Percentiles rank a stretch among this genome's conserved stretches.
Conservation (phyloP, 2,329 filamentous ascomycete species). For the Colletotrichum somersetense region DNA sequence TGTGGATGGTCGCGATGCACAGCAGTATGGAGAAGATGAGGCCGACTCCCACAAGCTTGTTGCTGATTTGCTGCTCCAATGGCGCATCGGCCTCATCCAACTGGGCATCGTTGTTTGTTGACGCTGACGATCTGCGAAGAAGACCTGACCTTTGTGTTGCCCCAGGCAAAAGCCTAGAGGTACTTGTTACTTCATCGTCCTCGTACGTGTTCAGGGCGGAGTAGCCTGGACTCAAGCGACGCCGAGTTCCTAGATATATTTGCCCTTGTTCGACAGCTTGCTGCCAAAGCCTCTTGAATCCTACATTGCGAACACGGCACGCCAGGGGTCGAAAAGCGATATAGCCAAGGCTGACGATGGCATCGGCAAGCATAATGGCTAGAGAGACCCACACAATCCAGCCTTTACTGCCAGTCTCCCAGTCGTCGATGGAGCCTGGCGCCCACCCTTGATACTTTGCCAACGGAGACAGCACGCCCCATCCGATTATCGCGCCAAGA, state of each 20-base stretch:
- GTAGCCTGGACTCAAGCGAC: conserved; percentile 12
- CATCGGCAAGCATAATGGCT: conserved; percentile 96
- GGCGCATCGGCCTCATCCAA: conserved; percentile 89
- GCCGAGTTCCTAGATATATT: not conserved
- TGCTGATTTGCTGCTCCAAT: conserved; percentile 82
- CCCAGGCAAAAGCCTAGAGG: conserved; percentile 22
- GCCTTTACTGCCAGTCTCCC: conserved; percentile 93
- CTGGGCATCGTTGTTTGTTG: not conserved
- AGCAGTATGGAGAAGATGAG: conserved; percentile 81
- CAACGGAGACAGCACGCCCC: conserved; percentile 90
- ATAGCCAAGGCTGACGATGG: conserved; percentile 87
- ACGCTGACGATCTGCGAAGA: not conserved
- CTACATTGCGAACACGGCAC: not conserved
- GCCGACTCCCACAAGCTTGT: conserved; percentile 77
- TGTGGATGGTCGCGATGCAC: conserved; percentile 84
- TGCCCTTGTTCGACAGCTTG: not conserved
- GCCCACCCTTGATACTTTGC: conserved; percentile 92
- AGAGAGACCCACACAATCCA: conserved; percentile 99
- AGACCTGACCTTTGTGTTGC: not conserved
- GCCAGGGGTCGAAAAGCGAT: conserved; percentile 74
- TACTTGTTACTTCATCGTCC: conserved; percentile 16
- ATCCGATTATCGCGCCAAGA: conserved; percentile 87
- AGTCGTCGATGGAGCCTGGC: conserved; percentile 85
- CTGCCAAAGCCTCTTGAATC: conserved; percentile 11
- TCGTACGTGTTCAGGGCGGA: conserved; percentile 30